phyloP scores from a whole-genome alignment of 352 stramenopile genomes.

The Thraustotheca clavata region DNA sequence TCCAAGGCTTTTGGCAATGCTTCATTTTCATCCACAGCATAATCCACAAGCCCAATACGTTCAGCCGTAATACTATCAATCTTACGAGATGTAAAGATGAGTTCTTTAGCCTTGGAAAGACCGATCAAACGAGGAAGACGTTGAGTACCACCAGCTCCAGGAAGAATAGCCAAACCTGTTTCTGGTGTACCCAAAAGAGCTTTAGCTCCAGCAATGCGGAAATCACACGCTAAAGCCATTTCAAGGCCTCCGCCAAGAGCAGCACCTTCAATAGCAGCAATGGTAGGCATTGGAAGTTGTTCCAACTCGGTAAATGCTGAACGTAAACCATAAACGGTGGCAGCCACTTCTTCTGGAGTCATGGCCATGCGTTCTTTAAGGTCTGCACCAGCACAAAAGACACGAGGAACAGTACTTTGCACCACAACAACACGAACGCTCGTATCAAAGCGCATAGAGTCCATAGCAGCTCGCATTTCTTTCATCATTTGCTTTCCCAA shows the following conservation, averaged over 20 bases:
- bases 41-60: constrained; percentile 84
- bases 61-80: constrained; percentile 65
- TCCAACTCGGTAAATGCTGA: constrained; percentile 79
- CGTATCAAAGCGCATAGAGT: constrained; percentile 52
- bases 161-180: constrained; percentile 89
- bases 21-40: constrained; percentile 59
- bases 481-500: constrained; percentile 73
- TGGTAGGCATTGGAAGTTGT: constrained; percentile 87
- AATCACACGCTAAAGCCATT: constrained; percentile 88
- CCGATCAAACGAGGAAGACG: constrained; percentile 86
- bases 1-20: constrained; percentile 68
- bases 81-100: constrained; percentile 90
- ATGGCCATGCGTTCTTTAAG: constrained; percentile 87
- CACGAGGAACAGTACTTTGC: constrained; percentile 47
- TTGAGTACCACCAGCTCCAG: constrained; percentile 89
- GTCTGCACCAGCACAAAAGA: constrained; percentile 87
- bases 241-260: constrained; percentile 89
- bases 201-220: constrained; percentile 82
- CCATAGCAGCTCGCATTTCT: constrained; percentile 62
- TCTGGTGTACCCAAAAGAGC: constrained; percentile 86
- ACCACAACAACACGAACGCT: constrained; percentile 75
- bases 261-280: constrained; percentile 87
- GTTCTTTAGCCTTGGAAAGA: constrained; percentile 88
- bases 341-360: constrained; percentile 65
- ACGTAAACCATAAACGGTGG: constrained; percentile 65